Conservation (phyloP, 805 yeast genomes). For the Kuraishia borneana region DNA sequence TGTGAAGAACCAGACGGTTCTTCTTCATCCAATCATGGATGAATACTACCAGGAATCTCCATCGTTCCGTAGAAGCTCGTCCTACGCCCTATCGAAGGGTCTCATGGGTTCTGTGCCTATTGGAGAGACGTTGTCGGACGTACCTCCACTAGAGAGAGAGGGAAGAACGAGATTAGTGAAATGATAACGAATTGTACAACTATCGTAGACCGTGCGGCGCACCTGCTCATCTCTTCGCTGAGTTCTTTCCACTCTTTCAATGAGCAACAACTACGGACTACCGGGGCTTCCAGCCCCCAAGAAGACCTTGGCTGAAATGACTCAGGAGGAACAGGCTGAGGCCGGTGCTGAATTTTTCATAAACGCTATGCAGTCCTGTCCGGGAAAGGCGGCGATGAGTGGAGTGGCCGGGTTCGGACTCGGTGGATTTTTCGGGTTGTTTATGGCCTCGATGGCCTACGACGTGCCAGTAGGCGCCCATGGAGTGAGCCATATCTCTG, state of each 20-base stretch:
- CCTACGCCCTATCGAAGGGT: conserved; percentile 83
- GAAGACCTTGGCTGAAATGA: conserved; percentile 57
- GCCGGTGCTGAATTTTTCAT: conserved; percentile 79
- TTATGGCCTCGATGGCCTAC: conserved; percentile 86
- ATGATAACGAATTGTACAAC: conserved; percentile 2
- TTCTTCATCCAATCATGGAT: conserved; percentile 84
- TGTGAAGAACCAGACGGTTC: conserved; percentile 73
- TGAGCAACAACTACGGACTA: background rate
- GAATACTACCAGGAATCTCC: conserved; percentile 78
- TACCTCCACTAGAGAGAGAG: conserved; percentile 76
- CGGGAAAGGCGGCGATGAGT: conserved; percentile 84
- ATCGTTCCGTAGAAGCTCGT: conserved; percentile 55
- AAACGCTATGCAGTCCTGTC: conserved; percentile 82
- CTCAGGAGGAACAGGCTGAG: conserved; percentile 88
- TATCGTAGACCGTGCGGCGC: background rate
- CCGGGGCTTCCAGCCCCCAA: conserved; percentile 7
- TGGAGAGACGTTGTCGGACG: conserved; percentile 37
- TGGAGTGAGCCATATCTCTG: conserved; percentile 47
- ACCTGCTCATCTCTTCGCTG: background rate
- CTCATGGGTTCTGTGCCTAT: conserved; percentile 86
- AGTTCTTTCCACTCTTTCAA: background rate
- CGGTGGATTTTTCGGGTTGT: conserved; percentile 92
- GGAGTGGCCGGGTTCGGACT: conserved; percentile 91
- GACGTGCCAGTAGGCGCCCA: conserved; percentile 62
- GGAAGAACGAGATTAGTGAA: conserved; percentile 25